Evolutionary conservation across 1,284 basidiomycete genomes (phyloP).

Genomic region (Sanghuangporus weigelae): DNA sequence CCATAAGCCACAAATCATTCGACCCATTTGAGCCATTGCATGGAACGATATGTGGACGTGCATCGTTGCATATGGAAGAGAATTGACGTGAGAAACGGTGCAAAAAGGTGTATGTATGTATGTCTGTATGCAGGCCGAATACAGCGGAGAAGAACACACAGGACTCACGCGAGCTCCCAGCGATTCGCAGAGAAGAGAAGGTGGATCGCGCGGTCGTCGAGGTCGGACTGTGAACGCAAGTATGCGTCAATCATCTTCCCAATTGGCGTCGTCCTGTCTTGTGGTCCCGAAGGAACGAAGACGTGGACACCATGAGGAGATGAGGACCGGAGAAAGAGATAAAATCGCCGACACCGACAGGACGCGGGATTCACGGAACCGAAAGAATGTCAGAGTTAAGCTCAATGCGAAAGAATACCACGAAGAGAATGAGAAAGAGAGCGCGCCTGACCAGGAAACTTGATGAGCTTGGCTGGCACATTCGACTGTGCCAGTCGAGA

Average conservation of each 20-base stretch:
- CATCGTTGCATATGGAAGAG: neutral
- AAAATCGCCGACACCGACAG: too few relatives aligned
- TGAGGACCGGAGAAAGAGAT: too few relatives aligned
- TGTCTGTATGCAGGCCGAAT: neutral
- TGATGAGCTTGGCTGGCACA: conserved; percentile 50
- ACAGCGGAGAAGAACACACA: neutral
- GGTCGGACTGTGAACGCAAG: conserved; percentile 74
- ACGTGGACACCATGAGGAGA: neutral
- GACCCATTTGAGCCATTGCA: neutral
- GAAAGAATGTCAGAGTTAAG: too few relatives aligned
- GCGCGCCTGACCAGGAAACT: conserved; percentile 76
- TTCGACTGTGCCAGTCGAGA: conserved; percentile 40
- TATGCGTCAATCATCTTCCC: conserved; percentile 95
- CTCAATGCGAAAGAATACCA: neutral
- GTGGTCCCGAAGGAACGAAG: neutral
- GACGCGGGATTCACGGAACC: too few relatives aligned
- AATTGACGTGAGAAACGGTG: neutral
- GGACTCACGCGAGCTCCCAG: conserved; percentile 82
- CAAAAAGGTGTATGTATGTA: neutral
- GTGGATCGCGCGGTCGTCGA: conserved; percentile 91
- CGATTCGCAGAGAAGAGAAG: conserved; percentile 95
- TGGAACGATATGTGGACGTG: neutral
- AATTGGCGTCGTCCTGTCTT: conserved; percentile 89
- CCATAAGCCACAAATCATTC: neutral
- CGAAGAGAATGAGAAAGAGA: neutral